Conservation (phyloP, 176 grass and related monocot species). For the Eragrostis curvula region DNA sequence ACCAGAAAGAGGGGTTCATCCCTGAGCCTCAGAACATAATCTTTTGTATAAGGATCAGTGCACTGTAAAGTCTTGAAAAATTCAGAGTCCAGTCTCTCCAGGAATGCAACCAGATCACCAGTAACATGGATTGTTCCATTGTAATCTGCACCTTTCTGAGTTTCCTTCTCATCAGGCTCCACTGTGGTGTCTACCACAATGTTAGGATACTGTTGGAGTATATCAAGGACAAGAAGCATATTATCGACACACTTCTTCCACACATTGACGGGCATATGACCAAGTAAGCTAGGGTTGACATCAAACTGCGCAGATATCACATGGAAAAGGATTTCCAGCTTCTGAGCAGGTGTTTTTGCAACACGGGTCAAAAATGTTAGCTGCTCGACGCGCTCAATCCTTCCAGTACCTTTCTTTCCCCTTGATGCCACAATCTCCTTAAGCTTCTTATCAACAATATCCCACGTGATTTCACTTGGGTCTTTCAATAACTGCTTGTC, state of each 20-base stretch:
- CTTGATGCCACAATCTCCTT: slow-evolving; percentile 92
- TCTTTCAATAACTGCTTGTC: slow-evolving; percentile 91
- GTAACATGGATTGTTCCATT: slow-evolving; percentile 72
- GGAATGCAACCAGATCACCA: slow-evolving; percentile 86
- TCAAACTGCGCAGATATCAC: slow-evolving; percentile 98
- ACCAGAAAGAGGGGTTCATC: slow-evolving; percentile 93
- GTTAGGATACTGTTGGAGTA: slow-evolving; percentile 88
- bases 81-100: slow-evolving; percentile 89
- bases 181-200: slow-evolving; percentile 81
- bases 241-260: slow-evolving; percentile 96
- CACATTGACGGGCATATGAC: slow-evolving; percentile 89
- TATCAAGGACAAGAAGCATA: slow-evolving; percentile 89
- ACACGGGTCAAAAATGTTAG: slow-evolving; percentile 86
- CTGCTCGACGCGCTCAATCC: slow-evolving; percentile 94
- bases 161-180: slow-evolving; percentile 83
- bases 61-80: slow-evolving; percentile 92
- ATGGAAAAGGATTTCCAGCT: slow-evolving; percentile 90
- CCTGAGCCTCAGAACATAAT: slow-evolving; percentile 93
- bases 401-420: slow-evolving; percentile 92
- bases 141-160: slow-evolving; percentile 76
- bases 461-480: slow-evolving; percentile 96
- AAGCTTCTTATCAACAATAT: slow-evolving; percentile 85
- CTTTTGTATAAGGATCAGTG: slow-evolving; percentile 84
- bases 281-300: slow-evolving; percentile 93
- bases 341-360: slow-evolving; percentile 96